These are phyloP conservation scores for Penicillium chermesinum DNA, from an alignment of 495 filamentous ascomycete species.

Conservation along the genomic window DNA sequence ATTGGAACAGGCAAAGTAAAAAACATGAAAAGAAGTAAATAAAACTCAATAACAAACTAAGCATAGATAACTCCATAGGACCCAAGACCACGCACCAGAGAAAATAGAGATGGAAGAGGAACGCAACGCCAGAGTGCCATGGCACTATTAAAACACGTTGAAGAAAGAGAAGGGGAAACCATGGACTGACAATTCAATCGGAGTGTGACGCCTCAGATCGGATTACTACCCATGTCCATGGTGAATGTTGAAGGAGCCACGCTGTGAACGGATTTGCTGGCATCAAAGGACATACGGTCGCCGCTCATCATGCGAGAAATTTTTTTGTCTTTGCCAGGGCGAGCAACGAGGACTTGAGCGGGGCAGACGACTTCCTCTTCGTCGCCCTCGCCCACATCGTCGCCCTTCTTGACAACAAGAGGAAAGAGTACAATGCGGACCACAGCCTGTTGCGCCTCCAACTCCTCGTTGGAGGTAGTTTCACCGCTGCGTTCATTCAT, in stretches of 20 bases:
- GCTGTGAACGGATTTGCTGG: conserved; percentile 39
- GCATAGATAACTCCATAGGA: conserved; percentile 19
- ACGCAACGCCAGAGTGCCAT: conserved; percentile 15
- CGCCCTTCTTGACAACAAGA: conserved; percentile 87
- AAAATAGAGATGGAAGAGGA: conserved; percentile 3
- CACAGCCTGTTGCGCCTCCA: conserved; percentile 67
- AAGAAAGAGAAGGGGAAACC: conserved; percentile 6
- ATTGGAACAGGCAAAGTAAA: conserved; percentile 7
- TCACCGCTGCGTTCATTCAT: conserved; percentile 89
- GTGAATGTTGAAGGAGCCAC: conserved; percentile 37
- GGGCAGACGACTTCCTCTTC: conserved; percentile 91
- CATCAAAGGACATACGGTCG: conserved; percentile 43
- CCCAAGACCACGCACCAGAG: conserved; percentile 6
- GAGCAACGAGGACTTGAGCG: conserved; percentile 78
- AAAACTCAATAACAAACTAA: conserved; percentile 13
- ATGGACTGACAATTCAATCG: conserved; percentile 17
- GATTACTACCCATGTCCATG: conserved; percentile 45
- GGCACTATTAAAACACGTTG: conserved; percentile 5
- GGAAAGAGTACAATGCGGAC: conserved; percentile 92
- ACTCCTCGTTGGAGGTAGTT: conserved; percentile 62
- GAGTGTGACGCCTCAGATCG: conserved; percentile 47
- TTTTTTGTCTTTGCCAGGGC: conserved; percentile 41
- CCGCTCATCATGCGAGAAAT: conserved; percentile 37
- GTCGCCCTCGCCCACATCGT: conserved; percentile 76
- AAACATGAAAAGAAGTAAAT: conserved; percentile 10